A percentile compares a stretch with the other conserved stretches of the same genome.
These are phyloP conservation scores for Arthrobotrys iridis DNA, from an alignment of 2,329 filamentous ascomycete genomes.

Conservation along the genomic window DNA sequence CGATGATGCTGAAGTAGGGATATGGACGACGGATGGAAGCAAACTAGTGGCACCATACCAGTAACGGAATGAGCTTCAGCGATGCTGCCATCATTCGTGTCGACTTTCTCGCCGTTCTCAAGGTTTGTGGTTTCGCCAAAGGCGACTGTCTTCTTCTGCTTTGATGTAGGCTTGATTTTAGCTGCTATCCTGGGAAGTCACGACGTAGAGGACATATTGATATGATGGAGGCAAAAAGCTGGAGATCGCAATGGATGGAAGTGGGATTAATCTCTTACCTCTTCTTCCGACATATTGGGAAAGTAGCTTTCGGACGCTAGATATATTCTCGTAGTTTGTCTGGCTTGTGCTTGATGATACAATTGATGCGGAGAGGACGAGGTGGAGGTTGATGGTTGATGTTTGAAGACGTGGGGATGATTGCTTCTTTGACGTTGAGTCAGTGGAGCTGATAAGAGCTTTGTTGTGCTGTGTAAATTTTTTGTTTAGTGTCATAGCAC, in stretches of 20 bases:
- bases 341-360: background rate
- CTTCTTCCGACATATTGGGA: slow-evolving; percentile 45
- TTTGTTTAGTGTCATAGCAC: slow-evolving; percentile 44
- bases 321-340: background rate
- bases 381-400: background rate
- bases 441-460: slow-evolving; percentile 54
- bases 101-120: slow-evolving; percentile 47
- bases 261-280: slow-evolving; percentile 22
- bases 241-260: too few relatives aligned
- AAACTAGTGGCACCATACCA: slow-evolving; percentile 1
- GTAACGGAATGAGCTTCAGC: slow-evolving; percentile 38
- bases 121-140: slow-evolving; percentile 51
- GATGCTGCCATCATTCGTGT: slow-evolving; percentile 13
- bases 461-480: slow-evolving; percentile 52
- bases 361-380: slow-evolving; percentile 23
- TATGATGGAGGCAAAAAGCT: background rate
- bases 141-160: slow-evolving; percentile 53
- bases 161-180: background rate
- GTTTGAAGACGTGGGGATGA: background rate
- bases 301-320: slow-evolving; percentile 2
- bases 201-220: background rate
- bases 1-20: background rate
- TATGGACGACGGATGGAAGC: background rate
- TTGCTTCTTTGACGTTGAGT: slow-evolving; percentile 44
- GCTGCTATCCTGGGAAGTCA: background rate